Evolutionary conservation across 164 flowering plant species (phyloP), one percentile per base, ranked within the genome.

Genomic region (Chloranthus sessilifolius): DNA sequence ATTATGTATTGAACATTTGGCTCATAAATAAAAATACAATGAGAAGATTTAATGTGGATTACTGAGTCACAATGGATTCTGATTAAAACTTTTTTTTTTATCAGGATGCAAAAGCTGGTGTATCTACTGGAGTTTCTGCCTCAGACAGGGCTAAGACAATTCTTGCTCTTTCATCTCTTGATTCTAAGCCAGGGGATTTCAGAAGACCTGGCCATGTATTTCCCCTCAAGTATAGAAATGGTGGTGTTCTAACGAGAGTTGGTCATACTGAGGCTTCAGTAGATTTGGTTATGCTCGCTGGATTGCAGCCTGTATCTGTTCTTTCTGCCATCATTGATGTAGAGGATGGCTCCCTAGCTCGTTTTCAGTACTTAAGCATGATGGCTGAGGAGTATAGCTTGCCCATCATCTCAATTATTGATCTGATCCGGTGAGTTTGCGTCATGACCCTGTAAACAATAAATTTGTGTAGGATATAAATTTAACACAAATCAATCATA

Each of bases 191-290:
- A 36, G 76, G 71, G 60, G 84, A 83, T 60, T 88, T 91, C 51
- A 66, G 74, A 62, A 81, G 74, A 69, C 98, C 98, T 2, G 96
- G 96, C 17, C 98, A 88, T 68, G 92, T 91, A n/a, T 88, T 91
- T 67, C 98, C 95, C 4, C 83, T 87, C 9, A 91, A 77, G 67
- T 91, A 85, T 53, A 61, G 83, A 60, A 73, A 74, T 61, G 98
- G 98, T 21, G 98, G 98, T 19, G 85, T 91, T 60, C 58, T 87
- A 15, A 74, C 83, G 43, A 74, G 95, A 58, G 88, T 80, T 40
- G 92, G 95, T 46, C 98, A 88, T 53, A 88, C 96, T 11, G 96
- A 91, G 73, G 98, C 98, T 60, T 88, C 96, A 21, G 81, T 88
- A 16, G 96, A 91, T 75, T 65, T 88, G 56, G 74, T 83, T 44